Evolutionary conservation across 306 rosid genomes (phyloP), one percentile per base, ranked within the genome.

Genomic region (Oxytropis ochrocephala): DNA sequence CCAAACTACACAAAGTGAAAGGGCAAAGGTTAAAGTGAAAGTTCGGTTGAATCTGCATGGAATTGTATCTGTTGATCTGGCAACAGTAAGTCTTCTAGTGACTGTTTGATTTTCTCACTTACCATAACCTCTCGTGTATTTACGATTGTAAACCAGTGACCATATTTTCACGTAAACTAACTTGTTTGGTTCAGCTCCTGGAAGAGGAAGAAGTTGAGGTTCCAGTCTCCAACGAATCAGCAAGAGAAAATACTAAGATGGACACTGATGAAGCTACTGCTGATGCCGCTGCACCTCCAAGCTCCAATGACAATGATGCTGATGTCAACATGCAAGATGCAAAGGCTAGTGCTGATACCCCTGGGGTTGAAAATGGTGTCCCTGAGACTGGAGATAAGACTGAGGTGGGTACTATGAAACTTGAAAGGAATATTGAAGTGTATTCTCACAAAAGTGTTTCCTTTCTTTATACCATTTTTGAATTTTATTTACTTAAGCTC

Each of bases 181-280:
- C 42, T 19, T 54, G 30, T 53, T 5, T 64, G 61, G 32, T 21
- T 46, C 43, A 94, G 99, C 92, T 88, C 12, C 41, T 94, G 80
- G 99, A 94, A 67, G 99, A 90, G 83, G 96, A 88, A 79, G 95
- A 88, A 60, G 62, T 88, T 75, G 96, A 94, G 72, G 85, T 91
- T 72, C 85, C 87, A n/a, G 87, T 88, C 35, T 66, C 86, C 70
- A 85, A 76, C 78, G 91, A 85, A 66, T 48, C 85, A 59, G 54
- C 89, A 1, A 80, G 63, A 39, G 87, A 84, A 76, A 56, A 80
- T 33, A 67, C 78, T 19, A 88, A 85, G 86, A 84, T 84, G 92
- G 92, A 91, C 18, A 77, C 86, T 67, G 92, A 92, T 70, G 92
- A 93, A 71, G 74, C 82, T 54, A 75, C 81, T 5, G 71, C 73